Conservation (phyloP, 1,139 yeast species). For the Yamadazyma taylorii region DNA sequence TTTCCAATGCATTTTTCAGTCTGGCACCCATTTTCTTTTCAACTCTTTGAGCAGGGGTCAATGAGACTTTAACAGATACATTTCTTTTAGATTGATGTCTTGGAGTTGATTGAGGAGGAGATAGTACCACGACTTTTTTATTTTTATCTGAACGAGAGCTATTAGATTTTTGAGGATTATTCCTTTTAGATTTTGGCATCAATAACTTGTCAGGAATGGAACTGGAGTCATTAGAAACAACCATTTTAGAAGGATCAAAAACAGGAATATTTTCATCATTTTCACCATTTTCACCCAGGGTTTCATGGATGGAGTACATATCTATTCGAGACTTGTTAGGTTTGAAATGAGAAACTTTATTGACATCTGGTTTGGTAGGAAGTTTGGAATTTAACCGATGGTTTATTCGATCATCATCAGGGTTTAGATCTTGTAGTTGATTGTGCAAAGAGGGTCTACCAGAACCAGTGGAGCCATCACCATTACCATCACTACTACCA, state of each 20-base stretch:
- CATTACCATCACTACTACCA: neutral
- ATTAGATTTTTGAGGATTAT: neutral
- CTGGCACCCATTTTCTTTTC: conserved; percentile 43
- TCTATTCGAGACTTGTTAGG: neutral
- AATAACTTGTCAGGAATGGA: conserved; percentile 11
- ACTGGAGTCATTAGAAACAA: conserved; percentile 4
- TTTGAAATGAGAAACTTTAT: conserved; percentile 2
- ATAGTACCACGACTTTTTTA: conserved; percentile 1
- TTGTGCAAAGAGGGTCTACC: conserved; percentile 14
- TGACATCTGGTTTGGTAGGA: conserved; percentile 2
- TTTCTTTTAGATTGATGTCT: conserved; percentile 22
- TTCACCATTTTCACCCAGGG: conserved; percentile 10
- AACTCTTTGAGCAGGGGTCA: conserved; percentile 55
- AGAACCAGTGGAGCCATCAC: neutral
- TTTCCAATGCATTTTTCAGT: conserved; percentile 46
- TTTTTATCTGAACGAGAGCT: neutral
- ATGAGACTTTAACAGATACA: conserved; percentile 43
- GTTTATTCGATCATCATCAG: conserved; percentile 11
- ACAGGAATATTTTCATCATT: conserved; percentile 12
- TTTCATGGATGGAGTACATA: conserved; percentile 16
- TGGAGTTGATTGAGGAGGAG: conserved; percentile 15
- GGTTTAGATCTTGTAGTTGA: conserved; percentile 18
- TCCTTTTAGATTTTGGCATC: conserved; percentile 7
- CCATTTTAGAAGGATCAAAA: neutral
- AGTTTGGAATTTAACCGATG: conserved; percentile 2